A percentile compares a stretch with the other conserved stretches of the same genome.
Conservation (phyloP, 2,329 filamentous ascomycete genomes). For the Tolypocladium amazonense region DNA sequence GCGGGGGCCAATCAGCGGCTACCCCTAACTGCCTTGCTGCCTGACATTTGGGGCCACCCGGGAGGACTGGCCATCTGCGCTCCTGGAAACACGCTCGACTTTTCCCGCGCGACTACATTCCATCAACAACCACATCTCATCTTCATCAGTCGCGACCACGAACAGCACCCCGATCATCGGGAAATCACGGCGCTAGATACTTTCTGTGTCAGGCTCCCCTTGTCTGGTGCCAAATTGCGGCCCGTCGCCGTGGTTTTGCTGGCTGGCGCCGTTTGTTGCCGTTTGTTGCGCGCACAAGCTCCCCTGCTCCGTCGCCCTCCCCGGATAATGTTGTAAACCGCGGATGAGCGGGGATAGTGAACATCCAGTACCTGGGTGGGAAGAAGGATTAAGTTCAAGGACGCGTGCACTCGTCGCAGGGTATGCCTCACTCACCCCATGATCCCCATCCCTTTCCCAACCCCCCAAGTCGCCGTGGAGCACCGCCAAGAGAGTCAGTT, state of each 20-base stretch:
- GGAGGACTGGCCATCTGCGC: slow-evolving; percentile 1
- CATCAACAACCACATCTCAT: slow-evolving; percentile 15
- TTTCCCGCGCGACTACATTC: slow-evolving; percentile 20
- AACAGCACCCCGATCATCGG: slow-evolving; percentile 12
- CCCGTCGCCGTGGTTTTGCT: slow-evolving; percentile 2
- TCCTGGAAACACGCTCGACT: slow-evolving; percentile 17
- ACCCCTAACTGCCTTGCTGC: slow-evolving; percentile 12
- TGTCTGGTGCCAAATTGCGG: slow-evolving; percentile 7
- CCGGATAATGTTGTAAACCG: slow-evolving; percentile 23
- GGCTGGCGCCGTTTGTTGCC: slow-evolving; percentile 1
- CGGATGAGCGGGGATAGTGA: slow-evolving; percentile 13
- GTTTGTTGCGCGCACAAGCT: slow-evolving; percentile 2
- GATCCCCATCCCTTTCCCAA: slow-evolving; percentile 10
- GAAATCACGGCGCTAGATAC: slow-evolving; percentile 11
- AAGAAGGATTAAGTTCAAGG: slow-evolving; percentile 14
- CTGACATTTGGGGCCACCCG: slow-evolving; percentile 20
- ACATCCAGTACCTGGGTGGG: slow-evolving; percentile 6
- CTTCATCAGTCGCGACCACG: slow-evolving; percentile 13
- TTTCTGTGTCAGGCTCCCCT: slow-evolving; percentile 7
- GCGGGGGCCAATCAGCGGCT: neutral
- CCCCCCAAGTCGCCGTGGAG: neutral
- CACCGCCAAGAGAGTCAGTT: neutral
- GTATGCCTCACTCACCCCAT: slow-evolving; percentile 17
- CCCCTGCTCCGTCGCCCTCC: slow-evolving; percentile 11
- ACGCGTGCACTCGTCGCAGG: slow-evolving; percentile 16